Evolutionary conservation across 2,329 filamentous ascomycete genomes (phyloP), one percentile per base, ranked within the genome.

Genomic region (Epichloe coenophiala): DNA sequence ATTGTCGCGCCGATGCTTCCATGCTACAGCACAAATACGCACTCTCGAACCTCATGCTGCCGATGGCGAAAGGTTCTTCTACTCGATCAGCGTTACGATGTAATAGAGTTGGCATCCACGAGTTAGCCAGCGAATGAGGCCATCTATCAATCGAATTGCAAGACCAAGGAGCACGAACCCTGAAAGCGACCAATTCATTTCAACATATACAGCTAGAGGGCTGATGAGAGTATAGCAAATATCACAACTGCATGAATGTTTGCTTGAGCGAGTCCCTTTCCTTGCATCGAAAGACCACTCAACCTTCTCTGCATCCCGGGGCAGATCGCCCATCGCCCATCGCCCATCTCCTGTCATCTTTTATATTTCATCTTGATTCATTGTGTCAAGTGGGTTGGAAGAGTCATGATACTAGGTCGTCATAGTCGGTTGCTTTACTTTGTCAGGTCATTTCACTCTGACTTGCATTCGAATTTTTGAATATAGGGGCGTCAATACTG

Each of bases 191-290:
- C 31, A 40, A 33, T 17, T 52, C 13, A 17, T 11, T 41, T 41
- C n/a, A 5, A 21, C 27, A 21, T 36, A 15, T 42, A 13, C 38
- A 35, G 6, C 12, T 5, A 19, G 4, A 21, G 21, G 5, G 13
- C 23, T 41, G 13, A 31, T 45, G 17, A 45, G n/a, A 33, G 9
- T 17, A 27, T 35, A 27, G 42, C 21, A 41, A 48, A 42, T 15
- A 48, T 27, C 33, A 43, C 35, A 46, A 38, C n/a, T 47, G 36
- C n/a, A 53, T 38, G 42, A 43, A 48, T 21, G 21, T 21, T 38
- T 46, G 46, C n/a, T 36, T 19, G 36, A 42, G 15, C 41, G 42
- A 38, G 33, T 21, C 11, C 23, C 40, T 21, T 47, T 35, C 36
- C 17, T 38, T 47, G 38, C 15, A 47, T 21, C 7, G 40, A 36